phyloP scores from a whole-genome alignment of 176 grass and related monocot genomes.

The Oryza officinalis region DNA sequence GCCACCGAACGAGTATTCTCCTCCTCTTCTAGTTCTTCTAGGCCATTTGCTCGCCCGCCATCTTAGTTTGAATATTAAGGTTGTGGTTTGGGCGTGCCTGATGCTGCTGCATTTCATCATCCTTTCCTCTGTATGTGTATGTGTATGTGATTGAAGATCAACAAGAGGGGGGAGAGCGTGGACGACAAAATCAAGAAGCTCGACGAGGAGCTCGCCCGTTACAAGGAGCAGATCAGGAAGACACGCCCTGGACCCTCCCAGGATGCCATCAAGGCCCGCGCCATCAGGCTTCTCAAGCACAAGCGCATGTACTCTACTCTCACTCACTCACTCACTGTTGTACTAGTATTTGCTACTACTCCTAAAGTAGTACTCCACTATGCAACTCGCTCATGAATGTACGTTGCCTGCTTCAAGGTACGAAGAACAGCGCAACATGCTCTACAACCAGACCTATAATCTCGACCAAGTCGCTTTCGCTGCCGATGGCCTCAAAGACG shows the following conservation, averaged over 20 bases:
- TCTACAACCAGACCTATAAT: constrained; percentile 94
- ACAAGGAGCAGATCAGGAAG: constrained; percentile 88
- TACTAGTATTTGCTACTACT: not conserved
- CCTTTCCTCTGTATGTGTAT: too few species aligned
- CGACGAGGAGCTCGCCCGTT: constrained; percentile 76
- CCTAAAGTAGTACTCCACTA: too few species aligned
- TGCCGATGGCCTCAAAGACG: constrained; percentile 86
- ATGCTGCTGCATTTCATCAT: too few species aligned
- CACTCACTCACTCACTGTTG: not conserved
- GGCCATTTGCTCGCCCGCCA: too few species aligned
- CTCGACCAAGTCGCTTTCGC: constrained; percentile 94
- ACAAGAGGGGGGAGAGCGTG: constrained; percentile 84
- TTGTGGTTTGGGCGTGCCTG: too few species aligned
- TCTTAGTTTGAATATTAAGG: too few species aligned
- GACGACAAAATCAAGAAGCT: constrained; percentile 98
- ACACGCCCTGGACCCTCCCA: constrained; percentile 87
- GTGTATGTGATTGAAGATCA: constrained; percentile 46
- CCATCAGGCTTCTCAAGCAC: constrained; percentile 90
- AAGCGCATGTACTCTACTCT: constrained; percentile 59
- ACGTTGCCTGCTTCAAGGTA: constrained; percentile 43
- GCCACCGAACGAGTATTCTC: constrained; percentile 64
- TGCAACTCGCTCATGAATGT: not conserved
- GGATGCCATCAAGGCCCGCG: constrained; percentile 90
- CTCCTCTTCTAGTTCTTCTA: not conserved
- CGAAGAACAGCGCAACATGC: constrained; percentile 91